Evolutionary conservation across 768 basidiomycete genomes (phyloP).

Genomic region (Podaxis sp.): DNA sequence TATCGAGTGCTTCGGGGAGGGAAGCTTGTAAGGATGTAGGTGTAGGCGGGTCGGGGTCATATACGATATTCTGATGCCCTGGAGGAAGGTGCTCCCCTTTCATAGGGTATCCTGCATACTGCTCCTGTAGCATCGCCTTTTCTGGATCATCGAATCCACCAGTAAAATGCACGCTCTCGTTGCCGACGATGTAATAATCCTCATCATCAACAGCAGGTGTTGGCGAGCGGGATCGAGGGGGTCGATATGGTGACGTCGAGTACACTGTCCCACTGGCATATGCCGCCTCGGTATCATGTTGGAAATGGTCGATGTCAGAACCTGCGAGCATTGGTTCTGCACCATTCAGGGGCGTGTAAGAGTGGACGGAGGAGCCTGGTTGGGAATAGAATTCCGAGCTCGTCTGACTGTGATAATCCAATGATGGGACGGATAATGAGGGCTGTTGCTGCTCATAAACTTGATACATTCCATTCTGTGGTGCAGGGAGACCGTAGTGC

Average conservation of each 20-base stretch:
- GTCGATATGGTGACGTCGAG: conserved; percentile 44
- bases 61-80: conserved; percentile 28
- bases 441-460: conserved; percentile 28
- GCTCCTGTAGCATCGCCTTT: conserved; percentile 31
- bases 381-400: neutral
- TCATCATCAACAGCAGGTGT: conserved; percentile 75
- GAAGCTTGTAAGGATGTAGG: conserved; percentile 35
- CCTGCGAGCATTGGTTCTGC: conserved; percentile 31
- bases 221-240: conserved; percentile 70
- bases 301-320: conserved; percentile 52
- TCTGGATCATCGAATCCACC: conserved; percentile 40
- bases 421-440: conserved; percentile 23
- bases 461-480: conserved; percentile 29
- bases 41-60: conserved; percentile 42
- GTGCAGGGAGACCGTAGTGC: conserved; percentile 7
- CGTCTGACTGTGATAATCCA: conserved; percentile 2
- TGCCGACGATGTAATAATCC: conserved; percentile 58
- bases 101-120: conserved; percentile 23
- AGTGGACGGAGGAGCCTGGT: conserved; percentile 16
- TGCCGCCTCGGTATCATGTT: conserved; percentile 57
- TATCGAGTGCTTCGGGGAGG: conserved; percentile 57
- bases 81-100: conserved; percentile 25
- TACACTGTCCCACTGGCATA: conserved; percentile 59
- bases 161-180: conserved; percentile 56
- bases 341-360: conserved; percentile 30